These are phyloP conservation scores for Saccharomyces hybrid DNA, from an alignment of 1,139 yeast species.

Conservation along the genomic window DNA sequence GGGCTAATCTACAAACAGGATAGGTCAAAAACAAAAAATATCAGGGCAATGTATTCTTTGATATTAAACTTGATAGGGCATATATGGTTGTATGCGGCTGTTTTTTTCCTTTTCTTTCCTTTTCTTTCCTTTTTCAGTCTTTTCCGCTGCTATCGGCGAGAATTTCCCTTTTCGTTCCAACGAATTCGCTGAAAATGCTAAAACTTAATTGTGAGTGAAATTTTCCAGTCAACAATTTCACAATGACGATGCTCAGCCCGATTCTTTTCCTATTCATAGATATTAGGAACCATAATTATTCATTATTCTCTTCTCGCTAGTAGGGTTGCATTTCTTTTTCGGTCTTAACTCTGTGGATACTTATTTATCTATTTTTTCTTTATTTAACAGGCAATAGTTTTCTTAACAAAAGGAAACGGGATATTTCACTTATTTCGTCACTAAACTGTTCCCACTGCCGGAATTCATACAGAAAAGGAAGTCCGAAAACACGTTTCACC, in stretches of 20 bases:
- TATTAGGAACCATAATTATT: not conserved
- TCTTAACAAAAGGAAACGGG: not conserved
- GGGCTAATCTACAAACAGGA: no score
- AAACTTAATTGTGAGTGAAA: not conserved
- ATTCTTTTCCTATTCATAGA: not conserved
- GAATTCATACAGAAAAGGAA: not conserved
- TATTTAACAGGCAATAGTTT: not conserved
- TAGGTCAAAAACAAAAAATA: no score
- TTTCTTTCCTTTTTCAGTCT: not conserved
- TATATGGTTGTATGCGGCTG: not conserved
- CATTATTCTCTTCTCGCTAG: not conserved
- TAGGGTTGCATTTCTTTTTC: not conserved
- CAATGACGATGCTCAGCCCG: not conserved
- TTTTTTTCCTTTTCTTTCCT: not conserved
- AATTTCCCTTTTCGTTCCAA: not conserved
- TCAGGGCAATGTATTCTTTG: no score
- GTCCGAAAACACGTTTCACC: not conserved
- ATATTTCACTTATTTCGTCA: not conserved
- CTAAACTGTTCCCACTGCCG: not conserved
- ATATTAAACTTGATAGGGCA: no score
- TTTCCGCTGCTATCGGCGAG: not conserved
- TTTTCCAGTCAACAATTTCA: slow-evolving; percentile 1
- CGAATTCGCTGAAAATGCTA: not conserved
- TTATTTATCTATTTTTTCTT: not conserved
- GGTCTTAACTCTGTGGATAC: not conserved